Base-by-base conservation (phyloP, 306 rosid genomes). In the Comarum palustre region DNA sequence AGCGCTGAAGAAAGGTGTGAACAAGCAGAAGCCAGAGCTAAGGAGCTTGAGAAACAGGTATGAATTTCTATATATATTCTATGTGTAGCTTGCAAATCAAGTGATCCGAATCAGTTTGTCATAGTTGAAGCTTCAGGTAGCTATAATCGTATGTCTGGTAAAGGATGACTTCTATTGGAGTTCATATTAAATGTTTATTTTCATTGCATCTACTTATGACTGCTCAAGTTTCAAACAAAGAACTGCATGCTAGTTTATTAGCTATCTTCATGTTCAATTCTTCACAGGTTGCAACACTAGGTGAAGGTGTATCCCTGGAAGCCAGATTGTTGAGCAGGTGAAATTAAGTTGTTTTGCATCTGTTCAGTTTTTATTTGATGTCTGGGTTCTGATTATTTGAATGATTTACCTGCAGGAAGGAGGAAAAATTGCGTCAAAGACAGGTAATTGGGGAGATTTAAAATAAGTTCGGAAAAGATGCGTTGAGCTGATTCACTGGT, bases 251-350 rank as follows among this genome's bases (percentile, higher is more conserved):
- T 60, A 42, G 77, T 78, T 66, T 17, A 22, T 39, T 65, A 15
- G 81, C 39, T 61, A 24, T 75, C 41, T 69, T 77, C 55, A 67
- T 74, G 41, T 63, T 19, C 19, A 19, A 42, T 74, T 81, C 80
- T 54, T 78, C 68, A 75, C 73, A 95, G 99, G 97, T 95, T 78
- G 97, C 97, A 71, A 73, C 84, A 45, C 96, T 95, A 58, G 99
- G 99, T 71, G 99, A 91, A 80, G 99, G 99, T 48, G 97, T 95
- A 54, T 90, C 97, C 77, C 84, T 95, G 64, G 99, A 95, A 83
- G 99, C 95, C 68, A 95, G 90, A 82, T 83, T 95, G 68, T 81
- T 95, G 75, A 95, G 85, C 93, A 88, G 96, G 99, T 90, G 76
- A 70, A 55, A 41, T 70, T 41, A 69, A 63, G n/a, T 71, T 73